A percentile compares a stretch with the other conserved stretches of the same genome.
These are phyloP conservation scores for Akanthomyces muscarius DNA, from an alignment of 2,329 filamentous ascomycete species.

Conservation along the genomic window DNA sequence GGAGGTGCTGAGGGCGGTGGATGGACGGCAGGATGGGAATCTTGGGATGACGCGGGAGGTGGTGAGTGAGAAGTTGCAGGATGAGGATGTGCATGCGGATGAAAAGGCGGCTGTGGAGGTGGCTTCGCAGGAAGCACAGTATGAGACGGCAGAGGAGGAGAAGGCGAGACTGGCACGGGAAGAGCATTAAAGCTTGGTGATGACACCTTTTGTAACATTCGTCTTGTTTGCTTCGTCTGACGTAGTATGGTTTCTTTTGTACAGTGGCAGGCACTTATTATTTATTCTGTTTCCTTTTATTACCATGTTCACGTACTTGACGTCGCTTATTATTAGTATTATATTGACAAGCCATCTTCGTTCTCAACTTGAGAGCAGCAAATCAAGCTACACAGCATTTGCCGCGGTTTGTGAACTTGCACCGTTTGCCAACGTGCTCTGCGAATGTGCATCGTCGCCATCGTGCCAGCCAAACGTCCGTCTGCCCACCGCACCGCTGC, in stretches of 20 bases:
- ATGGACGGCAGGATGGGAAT: too few relatives aligned
- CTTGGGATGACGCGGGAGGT: too few relatives aligned
- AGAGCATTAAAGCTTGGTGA: background rate
- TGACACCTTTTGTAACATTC: too few relatives aligned
- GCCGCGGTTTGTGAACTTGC: background rate
- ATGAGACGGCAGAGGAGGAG: background rate
- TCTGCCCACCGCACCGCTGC: background rate
- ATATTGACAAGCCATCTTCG: background rate
- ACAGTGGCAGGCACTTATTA: too few relatives aligned
- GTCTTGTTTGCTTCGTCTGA: too few relatives aligned
- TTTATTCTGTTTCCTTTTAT: too few relatives aligned
- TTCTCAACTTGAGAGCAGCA: too few relatives aligned
- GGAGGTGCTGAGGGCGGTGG: too few relatives aligned
- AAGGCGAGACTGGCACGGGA: background rate
- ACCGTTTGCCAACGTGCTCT: background rate
- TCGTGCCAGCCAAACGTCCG: constrained; percentile 1
- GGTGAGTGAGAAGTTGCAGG: too few relatives aligned
- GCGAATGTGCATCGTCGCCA: background rate
- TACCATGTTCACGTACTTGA: too few relatives aligned
- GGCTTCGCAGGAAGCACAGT: background rate
- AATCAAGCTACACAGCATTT: background rate
- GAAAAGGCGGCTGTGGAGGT: background rate
- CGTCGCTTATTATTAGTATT: too few relatives aligned
- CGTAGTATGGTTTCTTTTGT: too few relatives aligned
- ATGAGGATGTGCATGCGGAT: background rate